Base-by-base conservation (phyloP, 2,329 filamentous ascomycete genomes). In the Ophioceras dolichostomum region DNA sequence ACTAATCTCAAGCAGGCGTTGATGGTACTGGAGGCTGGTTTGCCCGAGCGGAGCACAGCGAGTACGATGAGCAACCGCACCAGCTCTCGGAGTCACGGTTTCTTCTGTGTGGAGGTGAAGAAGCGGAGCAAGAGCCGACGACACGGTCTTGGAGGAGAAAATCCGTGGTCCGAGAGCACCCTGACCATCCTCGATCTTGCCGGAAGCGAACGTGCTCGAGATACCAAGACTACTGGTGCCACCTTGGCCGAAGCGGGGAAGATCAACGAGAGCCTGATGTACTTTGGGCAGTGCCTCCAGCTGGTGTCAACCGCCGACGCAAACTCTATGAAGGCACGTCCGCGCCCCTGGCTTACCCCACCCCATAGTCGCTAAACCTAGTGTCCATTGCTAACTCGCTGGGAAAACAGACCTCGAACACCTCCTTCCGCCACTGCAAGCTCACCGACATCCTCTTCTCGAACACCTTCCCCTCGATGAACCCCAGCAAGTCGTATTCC, bases 201-300 rank as follows among this genome's bases (percentile, higher is more conserved):
- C 14, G 89, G 88, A 12, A 96, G 91, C 43, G 91, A 98, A 60
- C 78, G 91, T 42, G 89, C 89, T 13, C 74, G 88, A 42, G 87
- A 91, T 45, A 88, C 91, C 19, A 95, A 95, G 67, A 96, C 91
- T 0, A 83, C 87, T 0, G 91, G 91, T 10, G 79, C 86, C 4
- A 95, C 89, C 0, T 71, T 98, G 12, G 89, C 83, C 0, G 91
- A 98, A 62, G 91, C 89, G 26, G 91, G 91, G 37, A 96, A 96
- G 62, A 98, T 98, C 56, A 98, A 98, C 52, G 88, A 95, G 58
- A 94, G 85, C 52, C 64, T 98, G 53, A 98, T 98, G 91, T 96
- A 95, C 10, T 71, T 98, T 2, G 91, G 91, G 0, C 91, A 96
- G 53, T 98, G 91, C 54, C 71, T 98, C 49, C 89, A 96, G 55